A percentile compares a stretch with the other conserved stretches of the same genome.
Conservation (phyloP, 108 stramenopile species). For the Schizochytrium sp. region DNA sequence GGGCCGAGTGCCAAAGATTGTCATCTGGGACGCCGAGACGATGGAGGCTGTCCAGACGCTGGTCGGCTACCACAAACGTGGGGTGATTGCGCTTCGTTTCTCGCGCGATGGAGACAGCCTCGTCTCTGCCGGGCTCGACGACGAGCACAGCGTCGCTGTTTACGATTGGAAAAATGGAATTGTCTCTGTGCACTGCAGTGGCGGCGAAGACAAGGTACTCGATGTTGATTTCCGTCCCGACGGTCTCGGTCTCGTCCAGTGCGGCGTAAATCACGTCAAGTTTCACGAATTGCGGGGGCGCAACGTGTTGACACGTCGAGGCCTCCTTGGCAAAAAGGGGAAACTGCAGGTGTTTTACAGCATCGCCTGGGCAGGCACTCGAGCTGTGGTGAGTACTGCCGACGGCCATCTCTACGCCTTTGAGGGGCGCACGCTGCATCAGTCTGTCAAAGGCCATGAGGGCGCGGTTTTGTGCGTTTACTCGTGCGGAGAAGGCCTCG, state of each 20-base stretch:
- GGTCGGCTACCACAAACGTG: conserved; percentile 37
- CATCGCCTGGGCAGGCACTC: conserved; percentile 14
- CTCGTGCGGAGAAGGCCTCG: conserved; percentile 38
- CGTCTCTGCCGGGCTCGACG: conserved; percentile 43
- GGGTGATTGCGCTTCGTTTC: conserved; percentile 46
- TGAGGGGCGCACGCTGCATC: conserved; percentile 26
- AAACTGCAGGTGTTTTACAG: conserved; percentile 16
- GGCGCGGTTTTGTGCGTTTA: conserved; percentile 40
- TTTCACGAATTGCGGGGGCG: conserved; percentile 31
- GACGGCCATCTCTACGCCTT: conserved; percentile 45
- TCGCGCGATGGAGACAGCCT: conserved; percentile 41
- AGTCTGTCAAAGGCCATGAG: conserved; percentile 47
- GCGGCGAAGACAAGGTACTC: background rate
- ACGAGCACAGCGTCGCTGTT: conserved; percentile 42
- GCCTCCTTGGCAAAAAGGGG: background rate
- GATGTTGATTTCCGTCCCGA: conserved; percentile 27
- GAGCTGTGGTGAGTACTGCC: conserved; percentile 22
- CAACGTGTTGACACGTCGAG: background rate
- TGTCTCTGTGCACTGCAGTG: conserved; percentile 12
- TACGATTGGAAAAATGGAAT: conserved; percentile 50
- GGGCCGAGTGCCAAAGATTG: conserved; percentile 29
- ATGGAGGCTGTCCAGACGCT: conserved; percentile 40
- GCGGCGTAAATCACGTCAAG: conserved; percentile 29
- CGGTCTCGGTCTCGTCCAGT: conserved; percentile 28
- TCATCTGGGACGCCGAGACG: conserved; percentile 45